These are phyloP conservation scores for Staphylotrichum longicolle DNA, from an alignment of 495 filamentous ascomycete species.

Conservation along the genomic window DNA sequence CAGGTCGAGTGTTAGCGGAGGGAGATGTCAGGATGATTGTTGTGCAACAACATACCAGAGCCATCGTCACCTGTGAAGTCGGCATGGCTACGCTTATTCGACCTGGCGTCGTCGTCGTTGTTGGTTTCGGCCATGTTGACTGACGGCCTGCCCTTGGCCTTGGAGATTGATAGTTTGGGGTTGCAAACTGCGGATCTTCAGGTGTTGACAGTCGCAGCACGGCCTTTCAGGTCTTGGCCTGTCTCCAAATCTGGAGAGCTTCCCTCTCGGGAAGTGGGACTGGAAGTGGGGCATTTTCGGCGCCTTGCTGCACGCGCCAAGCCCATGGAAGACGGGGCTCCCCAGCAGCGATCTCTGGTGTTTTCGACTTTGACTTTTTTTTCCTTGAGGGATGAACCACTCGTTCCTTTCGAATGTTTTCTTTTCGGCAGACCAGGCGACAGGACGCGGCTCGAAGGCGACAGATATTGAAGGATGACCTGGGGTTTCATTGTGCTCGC, in stretches of 20 bases:
- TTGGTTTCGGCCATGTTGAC: slow-evolving; percentile 26
- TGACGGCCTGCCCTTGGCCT: background rate
- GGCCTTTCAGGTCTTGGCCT: slow-evolving; percentile 4
- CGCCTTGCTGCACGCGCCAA: slow-evolving; percentile 1
- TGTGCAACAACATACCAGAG: slow-evolving; percentile 35
- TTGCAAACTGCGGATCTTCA: background rate
- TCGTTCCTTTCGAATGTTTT: too few species aligned
- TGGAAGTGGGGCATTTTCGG: background rate
- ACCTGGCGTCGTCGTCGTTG: slow-evolving; percentile 35
- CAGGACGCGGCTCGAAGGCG: too few species aligned
- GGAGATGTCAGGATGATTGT: background rate
- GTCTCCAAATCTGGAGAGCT: slow-evolving; percentile 12
- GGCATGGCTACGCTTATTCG: slow-evolving; percentile 49
- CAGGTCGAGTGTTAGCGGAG: slow-evolving; percentile 3
- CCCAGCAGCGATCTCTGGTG: too few species aligned
- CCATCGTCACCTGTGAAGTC: slow-evolving; percentile 42
- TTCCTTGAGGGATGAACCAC: too few species aligned
- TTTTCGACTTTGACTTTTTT: too few species aligned
- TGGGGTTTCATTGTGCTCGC: too few species aligned
- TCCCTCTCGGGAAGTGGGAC: slow-evolving; percentile 8
- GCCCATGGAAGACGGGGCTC: background rate
- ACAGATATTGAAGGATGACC: too few species aligned
- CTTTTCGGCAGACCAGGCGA: too few species aligned
- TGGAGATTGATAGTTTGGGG: background rate
- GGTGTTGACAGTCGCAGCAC: background rate